Evolutionary conservation across 2,329 filamentous ascomycete species (phyloP), one percentile per base, ranked within the genome.

Genomic region (Fusarium sp.): DNA sequence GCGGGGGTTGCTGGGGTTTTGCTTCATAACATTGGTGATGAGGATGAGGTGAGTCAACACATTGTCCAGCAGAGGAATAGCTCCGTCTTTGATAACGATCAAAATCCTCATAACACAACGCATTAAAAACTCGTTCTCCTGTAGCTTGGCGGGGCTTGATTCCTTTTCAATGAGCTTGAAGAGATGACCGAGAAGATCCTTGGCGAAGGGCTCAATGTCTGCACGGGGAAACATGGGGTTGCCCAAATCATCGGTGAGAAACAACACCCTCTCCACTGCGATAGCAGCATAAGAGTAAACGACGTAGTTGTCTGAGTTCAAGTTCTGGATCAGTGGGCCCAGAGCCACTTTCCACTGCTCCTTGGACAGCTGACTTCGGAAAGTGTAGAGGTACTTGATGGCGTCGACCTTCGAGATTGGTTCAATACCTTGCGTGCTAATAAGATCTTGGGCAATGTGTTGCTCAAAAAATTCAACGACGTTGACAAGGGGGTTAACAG

Each of bases 121-220:
- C 95, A 99, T 98, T 79, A 99, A 82, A 81, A 98, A 99, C 80
- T 99, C 96, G 79, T 99, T 99, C 83, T 99, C 96, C 80, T 99
- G 96, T 70, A 99, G 91, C 86, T 98, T 99, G 73, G 95, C 91
- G 2, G 97, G 92, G 16, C 93, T 92, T 8, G 88, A 87, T 76
- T 97, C 92, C 79, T 93, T 94, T 79, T 97, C 93, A 73, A 99
- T 94, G 58, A 99, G 87, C 72, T 92, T 91, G 87, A 99, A 98
- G 18, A 99, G 87, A 79, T 98, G 95, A 60, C 94, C 89, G 26
- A 98, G 86, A 5, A 99, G 89, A 75, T 97, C 94, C 81, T 95
- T 95, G 30, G 95, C 91, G 70, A 96, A 90, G 0, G 92, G 92
- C 65, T 92, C 89, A 61, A 99, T 94, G 73, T 94, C 93, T 16